Percentiles rank a stretch among this genome's conserved stretches.
phyloP scores from a whole-genome alignment of 257 asterid species.

The Gardenia jasminoides region DNA sequence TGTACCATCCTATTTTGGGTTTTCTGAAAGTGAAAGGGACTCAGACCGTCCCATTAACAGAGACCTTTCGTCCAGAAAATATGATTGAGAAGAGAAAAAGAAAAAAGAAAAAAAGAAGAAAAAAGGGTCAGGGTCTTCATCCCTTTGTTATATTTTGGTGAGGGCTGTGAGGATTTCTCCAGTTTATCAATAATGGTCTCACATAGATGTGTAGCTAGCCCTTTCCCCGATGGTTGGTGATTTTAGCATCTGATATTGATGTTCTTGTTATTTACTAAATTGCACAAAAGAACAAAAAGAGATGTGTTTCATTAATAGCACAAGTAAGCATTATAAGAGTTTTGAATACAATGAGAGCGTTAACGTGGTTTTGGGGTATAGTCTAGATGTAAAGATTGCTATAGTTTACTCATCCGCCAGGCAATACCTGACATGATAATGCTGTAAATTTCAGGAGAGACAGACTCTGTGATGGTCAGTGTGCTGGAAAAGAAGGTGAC shows the following conservation, averaged over 20 bases:
- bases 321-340: too few species aligned
- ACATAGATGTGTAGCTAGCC: neutral
- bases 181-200: neutral
- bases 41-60: neutral
- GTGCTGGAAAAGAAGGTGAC: constrained; percentile 72
- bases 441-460: constrained; percentile 47
- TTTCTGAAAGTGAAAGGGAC: neutral
- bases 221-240: neutral
- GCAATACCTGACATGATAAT: neutral
- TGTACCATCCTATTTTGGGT: neutral
- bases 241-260: neutral
- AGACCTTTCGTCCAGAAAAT: too few species aligned
- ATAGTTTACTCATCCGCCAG: neutral
- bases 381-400: neutral
- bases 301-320: neutral
- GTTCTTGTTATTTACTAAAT: neutral
- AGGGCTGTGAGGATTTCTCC: neutral
- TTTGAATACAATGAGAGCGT: too few species aligned
- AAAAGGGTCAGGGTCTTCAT: too few species aligned
- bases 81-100: too few species aligned
- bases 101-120: too few species aligned
- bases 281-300: neutral
- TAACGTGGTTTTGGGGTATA: too few species aligned
- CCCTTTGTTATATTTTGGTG: neutral
- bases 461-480: constrained; percentile 68